Percentiles rank a stretch among this genome's conserved stretches.
phyloP scores from a whole-genome alignment of 164 flowering plant species.

The Litsea cubeba region DNA sequence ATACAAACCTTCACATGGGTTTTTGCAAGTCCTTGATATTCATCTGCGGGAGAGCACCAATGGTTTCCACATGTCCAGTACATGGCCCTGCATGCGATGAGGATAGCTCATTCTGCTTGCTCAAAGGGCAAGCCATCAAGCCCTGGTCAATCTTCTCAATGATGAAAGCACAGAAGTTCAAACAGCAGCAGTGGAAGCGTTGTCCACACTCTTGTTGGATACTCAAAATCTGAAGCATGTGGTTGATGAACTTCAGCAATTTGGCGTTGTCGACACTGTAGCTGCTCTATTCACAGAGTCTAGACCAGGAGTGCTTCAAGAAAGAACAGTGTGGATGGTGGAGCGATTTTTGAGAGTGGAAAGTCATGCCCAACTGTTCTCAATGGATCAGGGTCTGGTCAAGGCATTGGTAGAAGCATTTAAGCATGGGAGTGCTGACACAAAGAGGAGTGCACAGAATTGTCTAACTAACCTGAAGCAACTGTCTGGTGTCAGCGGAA shows the following conservation, averaged over 20 bases:
- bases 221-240: constrained; percentile 22
- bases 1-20: constrained; percentile 31
- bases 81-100: constrained; percentile 42
- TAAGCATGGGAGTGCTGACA: constrained; percentile 42
- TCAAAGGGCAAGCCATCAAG: constrained; percentile 38
- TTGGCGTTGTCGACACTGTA: constrained; percentile 27
- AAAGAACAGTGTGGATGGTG: constrained; percentile 42
- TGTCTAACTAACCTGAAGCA: constrained; percentile 54
- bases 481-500: constrained; percentile 45
- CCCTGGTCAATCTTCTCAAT: constrained; percentile 41
- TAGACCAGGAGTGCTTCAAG: constrained; percentile 50
- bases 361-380: constrained; percentile 18
- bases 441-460: constrained; percentile 49
- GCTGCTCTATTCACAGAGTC: constrained; percentile 37
- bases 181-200: constrained; percentile 43
- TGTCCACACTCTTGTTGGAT: constrained; percentile 41
- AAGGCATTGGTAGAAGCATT: constrained; percentile 57
- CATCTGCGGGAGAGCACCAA: constrained; percentile 33
- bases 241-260: constrained; percentile 38
- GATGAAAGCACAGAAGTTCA: constrained; percentile 42
- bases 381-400: constrained; percentile 37
- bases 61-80: constrained; percentile 33
- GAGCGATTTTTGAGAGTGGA: constrained; percentile 47
- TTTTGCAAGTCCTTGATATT: constrained; percentile 31
- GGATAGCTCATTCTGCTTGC: constrained; percentile 39